Evolutionary conservation across 495 filamentous ascomycete genomes (phyloP).

Genomic region (Aspergillus biplanus): DNA sequence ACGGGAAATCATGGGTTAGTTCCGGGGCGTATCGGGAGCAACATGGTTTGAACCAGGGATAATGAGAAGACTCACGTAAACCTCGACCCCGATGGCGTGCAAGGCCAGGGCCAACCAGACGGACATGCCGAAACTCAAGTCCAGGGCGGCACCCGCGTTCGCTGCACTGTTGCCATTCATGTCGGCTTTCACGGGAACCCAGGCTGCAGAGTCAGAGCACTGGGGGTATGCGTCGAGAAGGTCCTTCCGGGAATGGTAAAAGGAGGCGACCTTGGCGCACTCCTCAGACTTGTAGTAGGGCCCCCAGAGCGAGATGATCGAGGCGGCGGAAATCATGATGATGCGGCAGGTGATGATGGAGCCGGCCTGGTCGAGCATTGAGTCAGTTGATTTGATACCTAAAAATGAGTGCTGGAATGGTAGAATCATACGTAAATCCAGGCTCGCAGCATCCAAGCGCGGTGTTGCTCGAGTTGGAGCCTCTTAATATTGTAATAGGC

Average conservation of each 20-base stretch:
- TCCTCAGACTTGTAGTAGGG: not conserved
- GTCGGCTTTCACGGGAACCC: not conserved
- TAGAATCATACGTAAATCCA: slow-evolving; percentile 6
- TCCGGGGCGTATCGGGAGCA: not conserved
- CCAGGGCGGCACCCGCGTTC: not conserved
- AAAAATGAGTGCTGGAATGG: not conserved
- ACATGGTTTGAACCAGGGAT: not conserved
- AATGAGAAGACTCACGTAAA: not conserved
- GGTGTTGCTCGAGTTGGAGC: slow-evolving; percentile 10
- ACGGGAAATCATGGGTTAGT: not conserved
- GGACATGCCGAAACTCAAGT: not conserved
- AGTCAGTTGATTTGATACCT: not conserved
- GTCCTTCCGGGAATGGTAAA: not conserved
- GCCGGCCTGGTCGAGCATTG: not conserved
- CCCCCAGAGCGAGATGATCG: not conserved
- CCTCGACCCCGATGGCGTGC: not conserved
- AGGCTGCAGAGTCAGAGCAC: not conserved
- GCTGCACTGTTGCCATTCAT: not conserved
- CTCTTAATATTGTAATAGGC: slow-evolving; percentile 8
- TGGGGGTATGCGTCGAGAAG: not conserved
- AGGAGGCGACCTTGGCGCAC: not conserved
- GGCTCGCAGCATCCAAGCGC: slow-evolving; percentile 7
- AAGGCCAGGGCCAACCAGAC: not conserved
- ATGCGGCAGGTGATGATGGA: not conserved
- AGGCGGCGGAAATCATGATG: not conserved